These are phyloP conservation scores for Lolium perenne DNA, from an alignment of 176 grass and related monocot genomes.

Conservation along the genomic window DNA sequence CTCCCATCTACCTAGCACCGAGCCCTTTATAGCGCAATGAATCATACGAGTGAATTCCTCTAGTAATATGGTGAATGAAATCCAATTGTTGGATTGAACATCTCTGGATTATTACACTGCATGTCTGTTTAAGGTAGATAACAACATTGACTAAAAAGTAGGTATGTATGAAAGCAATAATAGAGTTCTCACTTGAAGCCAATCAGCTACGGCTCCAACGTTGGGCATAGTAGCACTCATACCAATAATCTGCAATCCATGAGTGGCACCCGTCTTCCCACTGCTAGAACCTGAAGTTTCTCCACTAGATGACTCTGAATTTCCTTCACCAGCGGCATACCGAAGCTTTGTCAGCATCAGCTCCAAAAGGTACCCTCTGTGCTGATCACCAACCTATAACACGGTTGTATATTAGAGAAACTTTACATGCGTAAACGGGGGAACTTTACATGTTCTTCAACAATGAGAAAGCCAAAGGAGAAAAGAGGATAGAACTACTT, in stretches of 20 bases:
- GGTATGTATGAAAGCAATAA: constrained; percentile 15
- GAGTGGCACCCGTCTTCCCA: constrained; percentile 63
- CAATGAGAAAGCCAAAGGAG: constrained; percentile 26
- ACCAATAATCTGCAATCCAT: constrained; percentile 90
- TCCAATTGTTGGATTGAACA: neutral
- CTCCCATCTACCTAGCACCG: neutral
- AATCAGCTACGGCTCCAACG: constrained; percentile 83
- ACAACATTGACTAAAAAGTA: constrained; percentile 21
- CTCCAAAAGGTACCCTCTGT: constrained; percentile 93
- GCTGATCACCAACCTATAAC: constrained; percentile 86
- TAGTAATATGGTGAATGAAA: constrained; percentile 5
- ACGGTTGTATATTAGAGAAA: constrained; percentile 40
- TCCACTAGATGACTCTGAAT: constrained; percentile 63
- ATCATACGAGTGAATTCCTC: neutral
- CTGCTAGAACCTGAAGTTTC: constrained; percentile 77
- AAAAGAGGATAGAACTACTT: constrained; percentile 20
- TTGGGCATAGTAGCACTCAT: constrained; percentile 99
- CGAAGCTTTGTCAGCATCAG: constrained; percentile 93
- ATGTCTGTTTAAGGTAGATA: neutral
- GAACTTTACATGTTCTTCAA: neutral
- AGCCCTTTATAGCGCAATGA: neutral
- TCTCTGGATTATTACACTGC: neutral
- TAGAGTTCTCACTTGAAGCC: constrained; percentile 83
- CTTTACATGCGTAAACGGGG: constrained; percentile 16
- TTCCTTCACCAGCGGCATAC: constrained; percentile 92